phyloP scores from a whole-genome alignment of 208 protist genomes.

The Trypanosoma lewisi region DNA sequence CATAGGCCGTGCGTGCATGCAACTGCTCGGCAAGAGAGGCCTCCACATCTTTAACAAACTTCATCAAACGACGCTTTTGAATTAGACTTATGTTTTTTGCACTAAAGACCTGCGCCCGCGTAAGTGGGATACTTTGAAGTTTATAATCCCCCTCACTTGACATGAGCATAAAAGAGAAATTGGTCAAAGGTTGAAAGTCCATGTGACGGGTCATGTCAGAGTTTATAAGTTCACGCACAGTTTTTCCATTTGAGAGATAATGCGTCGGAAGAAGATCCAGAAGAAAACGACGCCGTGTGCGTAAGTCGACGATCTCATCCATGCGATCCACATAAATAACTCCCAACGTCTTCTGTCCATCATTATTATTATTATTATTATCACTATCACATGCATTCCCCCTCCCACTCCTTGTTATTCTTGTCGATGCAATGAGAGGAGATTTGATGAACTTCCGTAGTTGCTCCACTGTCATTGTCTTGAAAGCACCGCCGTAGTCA shows the following conservation, averaged over 20 bases:
- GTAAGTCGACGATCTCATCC: slow-evolving; percentile 17
- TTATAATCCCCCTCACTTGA: slow-evolving; percentile 25
- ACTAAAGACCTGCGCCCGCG: slow-evolving; percentile 78
- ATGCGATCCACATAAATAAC: slow-evolving; percentile 34
- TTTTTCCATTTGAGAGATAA: slow-evolving; percentile 57
- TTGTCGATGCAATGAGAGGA: neutral
- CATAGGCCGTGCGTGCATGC: slow-evolving; percentile 61
- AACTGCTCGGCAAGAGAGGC: slow-evolving; percentile 63
- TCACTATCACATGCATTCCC: no score
- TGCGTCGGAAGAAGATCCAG: slow-evolving; percentile 70
- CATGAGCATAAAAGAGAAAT: slow-evolving; percentile 42
- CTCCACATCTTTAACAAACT: slow-evolving; percentile 87
- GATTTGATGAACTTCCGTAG: slow-evolving; percentile 36
- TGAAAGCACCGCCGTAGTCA: slow-evolving; percentile 74
- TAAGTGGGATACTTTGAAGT: slow-evolving; percentile 65
- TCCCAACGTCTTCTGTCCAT: slow-evolving; percentile 1
- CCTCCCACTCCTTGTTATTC: no score
- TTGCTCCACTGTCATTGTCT: slow-evolving; percentile 39
- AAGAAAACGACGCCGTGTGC: slow-evolving; percentile 32
- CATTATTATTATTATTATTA: no score
- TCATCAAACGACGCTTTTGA: slow-evolving; percentile 92
- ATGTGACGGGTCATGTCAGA: slow-evolving; percentile 57
- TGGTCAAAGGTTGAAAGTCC: slow-evolving; percentile 60
- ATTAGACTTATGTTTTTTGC: slow-evolving; percentile 51
- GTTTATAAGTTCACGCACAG: slow-evolving; percentile 36